phyloP scores from a whole-genome alignment of 129 eudicot species.

The Heracleum sosnowskyi region DNA sequence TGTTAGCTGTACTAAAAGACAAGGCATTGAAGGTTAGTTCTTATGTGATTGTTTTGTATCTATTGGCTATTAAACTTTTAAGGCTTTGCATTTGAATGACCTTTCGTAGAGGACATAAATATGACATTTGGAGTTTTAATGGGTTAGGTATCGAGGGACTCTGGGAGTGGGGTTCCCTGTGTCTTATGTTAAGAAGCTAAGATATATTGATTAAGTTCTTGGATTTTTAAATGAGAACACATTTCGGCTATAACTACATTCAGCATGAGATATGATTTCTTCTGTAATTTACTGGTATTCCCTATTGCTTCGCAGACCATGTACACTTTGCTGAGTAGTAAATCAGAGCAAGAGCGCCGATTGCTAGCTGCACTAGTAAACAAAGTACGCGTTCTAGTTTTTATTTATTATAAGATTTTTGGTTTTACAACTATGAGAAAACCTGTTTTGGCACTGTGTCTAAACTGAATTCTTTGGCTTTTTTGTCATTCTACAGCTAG shows the following conservation, averaged over 20 bases:
- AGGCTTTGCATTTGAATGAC: background rate
- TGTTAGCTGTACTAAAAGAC: constrained; percentile 71
- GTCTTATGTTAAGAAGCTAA: background rate
- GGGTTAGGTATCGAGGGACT: background rate
- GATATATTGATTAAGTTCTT: background rate
- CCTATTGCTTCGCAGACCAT: constrained; percentile 43
- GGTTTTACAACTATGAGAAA: background rate
- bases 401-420: background rate
- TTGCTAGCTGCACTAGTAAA: constrained; percentile 84
- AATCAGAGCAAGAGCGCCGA: constrained; percentile 95
- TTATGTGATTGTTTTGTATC: constrained; percentile 7
- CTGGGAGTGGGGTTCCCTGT: background rate
- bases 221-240: background rate
- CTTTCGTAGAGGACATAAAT: background rate
- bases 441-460: background rate
- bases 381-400: constrained; percentile 37
- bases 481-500: constrained; percentile 49
- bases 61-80: background rate
- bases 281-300: constrained; percentile 3
- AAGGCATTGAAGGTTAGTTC: constrained; percentile 72
- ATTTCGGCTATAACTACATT: background rate
- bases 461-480: constrained; percentile 1
- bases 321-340: constrained; percentile 65
- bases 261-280: background rate
- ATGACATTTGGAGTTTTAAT: background rate